phyloP scores from a whole-genome alignment of 1,139 yeast genomes.

The Keqinozyma sinolaborantium region DNA sequence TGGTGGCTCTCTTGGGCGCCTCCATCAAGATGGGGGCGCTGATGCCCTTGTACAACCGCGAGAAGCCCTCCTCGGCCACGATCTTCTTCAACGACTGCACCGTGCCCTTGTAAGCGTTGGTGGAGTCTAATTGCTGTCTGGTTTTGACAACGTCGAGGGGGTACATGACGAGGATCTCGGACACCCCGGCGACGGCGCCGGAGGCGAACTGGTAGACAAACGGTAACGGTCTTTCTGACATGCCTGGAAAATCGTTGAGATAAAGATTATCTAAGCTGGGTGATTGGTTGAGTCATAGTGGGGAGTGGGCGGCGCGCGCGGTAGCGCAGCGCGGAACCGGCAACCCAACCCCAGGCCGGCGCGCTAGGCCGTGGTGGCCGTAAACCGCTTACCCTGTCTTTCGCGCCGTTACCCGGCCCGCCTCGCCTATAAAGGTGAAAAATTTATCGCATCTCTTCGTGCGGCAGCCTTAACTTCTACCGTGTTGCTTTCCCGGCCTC shows the following conservation, averaged over 20 bases:
- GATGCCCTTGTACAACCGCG: constrained; percentile 87
- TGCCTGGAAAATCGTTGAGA: no score
- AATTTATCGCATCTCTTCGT: constrained; percentile 19
- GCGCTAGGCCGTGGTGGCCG: no score
- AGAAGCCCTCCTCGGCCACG: constrained; percentile 78
- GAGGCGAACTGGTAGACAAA: constrained; percentile 87
- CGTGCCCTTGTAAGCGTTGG: constrained; percentile 75
- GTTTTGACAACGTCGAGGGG: constrained; percentile 98
- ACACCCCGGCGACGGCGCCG: constrained; percentile 97
- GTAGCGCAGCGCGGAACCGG: no score
- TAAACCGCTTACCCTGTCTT: neutral
- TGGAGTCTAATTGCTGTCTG: constrained; percentile 82
- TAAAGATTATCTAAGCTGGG: neutral
- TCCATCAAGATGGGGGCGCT: constrained; percentile 97
- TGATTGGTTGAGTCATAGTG: constrained; percentile 1
- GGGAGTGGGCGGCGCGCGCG: no score
- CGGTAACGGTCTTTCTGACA: constrained; percentile 53
- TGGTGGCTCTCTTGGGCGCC: constrained; percentile 98
- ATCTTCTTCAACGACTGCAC: constrained; percentile 81
- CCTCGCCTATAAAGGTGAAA: constrained; percentile 7
- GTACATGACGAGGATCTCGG: constrained; percentile 96
- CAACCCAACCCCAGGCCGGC: no score
- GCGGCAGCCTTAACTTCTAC: constrained; percentile 57
- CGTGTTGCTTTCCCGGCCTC: constrained; percentile 52
- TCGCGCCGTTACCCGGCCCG: constrained; percentile 8